Evolutionary conservation across 306 rosid species (phyloP), one percentile per base, ranked within the genome.

Genomic region (Cotoneaster glaucophyllus): DNA sequence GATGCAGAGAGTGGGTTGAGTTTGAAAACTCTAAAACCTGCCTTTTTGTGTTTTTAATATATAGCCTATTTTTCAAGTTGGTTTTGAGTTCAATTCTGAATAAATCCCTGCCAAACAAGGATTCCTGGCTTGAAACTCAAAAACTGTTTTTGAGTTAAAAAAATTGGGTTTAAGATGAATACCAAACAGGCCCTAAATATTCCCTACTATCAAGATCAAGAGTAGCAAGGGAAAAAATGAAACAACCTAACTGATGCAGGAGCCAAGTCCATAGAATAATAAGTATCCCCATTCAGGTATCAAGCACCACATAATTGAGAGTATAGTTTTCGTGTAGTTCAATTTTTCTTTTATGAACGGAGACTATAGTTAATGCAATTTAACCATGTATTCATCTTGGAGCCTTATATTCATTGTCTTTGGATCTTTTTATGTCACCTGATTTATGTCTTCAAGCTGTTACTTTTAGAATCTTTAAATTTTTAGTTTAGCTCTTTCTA

Each of bases 241-340:
- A 70, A 31, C 76, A 78, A 84, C 41, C 62, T 81, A 75, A 77
- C 66, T 62, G 66, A 28, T 62, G 39, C 0, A 2, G 66, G 66
- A 62, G 66, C 37, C 34, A 62, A 26, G 37, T 58, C 25, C 31
- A 58, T 4, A 58, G 64, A 26, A 62, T 62, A 17, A 62, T 13
- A 62, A 62, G 34, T 62, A 62, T 14, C 66, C 19, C 37, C 34
- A 61, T 61, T 14, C 11, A 13, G 11, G 39, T 28, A 62, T 19
- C 21, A 15, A 26, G 67, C 67, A 62, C n/a, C 34, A 11, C 37
- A 62, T 62, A n/a, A 62, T 62, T 28, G 18, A 28, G 67, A 14
- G 11, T 14, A 26, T 28, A 62, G 18, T 24, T 59, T 59, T 59
- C 2, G 67, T 62, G 37, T 5, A 62, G 26, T 25, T 25, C 67